phyloP scores from a whole-genome alignment of 1,139 yeast genomes.

The Candida tropicalis region DNA sequence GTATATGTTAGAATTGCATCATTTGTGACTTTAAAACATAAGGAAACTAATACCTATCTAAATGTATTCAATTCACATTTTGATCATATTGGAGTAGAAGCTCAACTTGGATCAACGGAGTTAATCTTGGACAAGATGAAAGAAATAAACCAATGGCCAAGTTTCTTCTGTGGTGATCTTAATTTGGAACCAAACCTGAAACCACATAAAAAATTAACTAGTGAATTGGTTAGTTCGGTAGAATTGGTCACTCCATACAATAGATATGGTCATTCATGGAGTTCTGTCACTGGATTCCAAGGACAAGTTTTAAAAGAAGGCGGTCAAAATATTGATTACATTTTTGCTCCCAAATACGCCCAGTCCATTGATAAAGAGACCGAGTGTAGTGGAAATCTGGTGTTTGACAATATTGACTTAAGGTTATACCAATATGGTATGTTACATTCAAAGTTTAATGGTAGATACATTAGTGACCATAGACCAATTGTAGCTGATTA shows the following conservation, averaged over 20 bases:
- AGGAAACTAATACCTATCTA: constrained; percentile 25
- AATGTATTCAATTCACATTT: constrained; percentile 61
- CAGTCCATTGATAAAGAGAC: constrained; percentile 23
- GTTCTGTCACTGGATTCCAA: constrained; percentile 55
- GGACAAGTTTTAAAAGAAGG: constrained; percentile 33
- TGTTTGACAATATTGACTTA: constrained; percentile 20
- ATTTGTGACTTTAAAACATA: constrained; percentile 42
- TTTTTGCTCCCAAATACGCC: constrained; percentile 44
- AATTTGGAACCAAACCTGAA: constrained; percentile 55
- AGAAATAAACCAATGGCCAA: constrained; percentile 38
- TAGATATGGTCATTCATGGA: constrained; percentile 45
- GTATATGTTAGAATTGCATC: constrained; percentile 49
- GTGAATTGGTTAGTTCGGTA: constrained; percentile 33
- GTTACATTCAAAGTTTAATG: constrained; percentile 48
- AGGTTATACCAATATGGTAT: constrained; percentile 42
- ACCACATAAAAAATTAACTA: constrained; percentile 43
- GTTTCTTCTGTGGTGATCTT: constrained; percentile 52
- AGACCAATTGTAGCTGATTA: constrained; percentile 56
- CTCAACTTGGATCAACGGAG: constrained; percentile 50
- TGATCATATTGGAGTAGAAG: constrained; percentile 53
- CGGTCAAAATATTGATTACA: constrained; percentile 51
- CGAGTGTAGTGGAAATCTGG: constrained; percentile 18
- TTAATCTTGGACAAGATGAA: constrained; percentile 44
- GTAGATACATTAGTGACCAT: constrained; percentile 53
- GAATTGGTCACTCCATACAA: constrained; percentile 27